Percentiles rank a stretch among this genome's conserved stretches.
Conservation (phyloP, 225 moss, liverwort and hornwort genomes). For the Thuidium tamariscinum region DNA sequence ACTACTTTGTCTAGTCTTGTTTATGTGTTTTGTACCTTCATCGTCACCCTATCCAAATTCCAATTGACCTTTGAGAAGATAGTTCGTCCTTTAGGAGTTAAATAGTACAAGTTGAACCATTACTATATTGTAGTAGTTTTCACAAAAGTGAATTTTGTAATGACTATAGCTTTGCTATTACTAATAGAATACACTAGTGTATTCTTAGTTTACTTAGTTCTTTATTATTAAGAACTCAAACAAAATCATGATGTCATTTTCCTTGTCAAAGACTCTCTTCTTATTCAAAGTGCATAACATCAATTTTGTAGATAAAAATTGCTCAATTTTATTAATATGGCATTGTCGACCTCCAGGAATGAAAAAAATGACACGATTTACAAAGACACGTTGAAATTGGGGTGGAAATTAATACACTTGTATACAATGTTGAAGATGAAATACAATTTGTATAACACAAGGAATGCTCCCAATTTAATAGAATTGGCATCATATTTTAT, state of each 20-base stretch:
- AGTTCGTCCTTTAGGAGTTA: not conserved
- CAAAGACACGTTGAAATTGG: fast-evolving
- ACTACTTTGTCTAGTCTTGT: too few species aligned
- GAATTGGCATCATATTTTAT: not conserved
- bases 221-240: not conserved
- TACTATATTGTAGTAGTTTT: not conserved
- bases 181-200: not conserved
- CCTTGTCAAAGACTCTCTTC: fast-evolving
- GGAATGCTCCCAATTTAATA: not conserved
- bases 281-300: not conserved
- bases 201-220: not conserved
- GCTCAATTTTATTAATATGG: not conserved
- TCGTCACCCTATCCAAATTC: not conserved
- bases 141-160: not conserved
- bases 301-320: not conserved
- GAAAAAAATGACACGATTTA: not conserved
- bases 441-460: not conserved
- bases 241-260: not conserved
- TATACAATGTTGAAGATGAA: not conserved
- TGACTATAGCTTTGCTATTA: not conserved
- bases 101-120: not conserved
- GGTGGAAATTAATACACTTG: not conserved
- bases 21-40: not conserved
- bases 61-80: fast-evolving
- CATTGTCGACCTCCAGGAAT: not conserved